These are phyloP conservation scores for Durusdinium trenchii DNA, from an alignment of 73 alveolate species.

Conservation along the genomic window DNA sequence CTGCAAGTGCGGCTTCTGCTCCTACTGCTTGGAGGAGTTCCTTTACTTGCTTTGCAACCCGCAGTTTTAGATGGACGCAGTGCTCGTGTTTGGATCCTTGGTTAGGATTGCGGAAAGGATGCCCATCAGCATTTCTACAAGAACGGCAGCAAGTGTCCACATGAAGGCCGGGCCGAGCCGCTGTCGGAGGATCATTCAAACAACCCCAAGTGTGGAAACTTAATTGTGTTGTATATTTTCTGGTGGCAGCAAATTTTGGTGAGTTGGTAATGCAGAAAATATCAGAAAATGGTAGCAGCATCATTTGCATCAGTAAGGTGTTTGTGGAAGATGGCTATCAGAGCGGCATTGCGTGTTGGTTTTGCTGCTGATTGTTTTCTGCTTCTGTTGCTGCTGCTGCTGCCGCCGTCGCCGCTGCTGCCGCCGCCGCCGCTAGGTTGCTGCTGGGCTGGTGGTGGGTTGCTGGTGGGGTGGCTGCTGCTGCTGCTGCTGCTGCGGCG, in stretches of 20 bases:
- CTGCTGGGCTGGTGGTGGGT: no score
- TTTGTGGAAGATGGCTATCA: no score
- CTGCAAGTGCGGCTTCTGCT: slow-evolving; percentile 89
- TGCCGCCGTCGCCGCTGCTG: not conserved
- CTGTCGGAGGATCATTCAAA: not conserved
- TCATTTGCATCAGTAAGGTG: no score
- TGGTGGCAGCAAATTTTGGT: no score
- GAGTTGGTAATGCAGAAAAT: no score
- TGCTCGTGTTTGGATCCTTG: not conserved
- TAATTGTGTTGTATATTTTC: no score
- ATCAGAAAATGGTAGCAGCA: not conserved
- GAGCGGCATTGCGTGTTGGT: no score
- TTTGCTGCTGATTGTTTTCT: no score
- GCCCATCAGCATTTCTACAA: slow-evolving; percentile 83
- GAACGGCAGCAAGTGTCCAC: slow-evolving; percentile 75
- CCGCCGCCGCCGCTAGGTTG: no score
- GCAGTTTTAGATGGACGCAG: not conserved
- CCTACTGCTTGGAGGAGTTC: slow-evolving; percentile 70
- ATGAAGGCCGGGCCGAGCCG: not conserved
- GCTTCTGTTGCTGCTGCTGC: no score
- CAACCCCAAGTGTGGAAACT: not conserved
- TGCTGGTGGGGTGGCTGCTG: no score
- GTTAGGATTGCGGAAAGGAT: slow-evolving; percentile 82
- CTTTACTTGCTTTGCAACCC: not conserved
- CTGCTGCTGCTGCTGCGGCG: no score